phyloP scores from a whole-genome alignment of 345 rosid species.

The Hirschfeldia incana region DNA sequence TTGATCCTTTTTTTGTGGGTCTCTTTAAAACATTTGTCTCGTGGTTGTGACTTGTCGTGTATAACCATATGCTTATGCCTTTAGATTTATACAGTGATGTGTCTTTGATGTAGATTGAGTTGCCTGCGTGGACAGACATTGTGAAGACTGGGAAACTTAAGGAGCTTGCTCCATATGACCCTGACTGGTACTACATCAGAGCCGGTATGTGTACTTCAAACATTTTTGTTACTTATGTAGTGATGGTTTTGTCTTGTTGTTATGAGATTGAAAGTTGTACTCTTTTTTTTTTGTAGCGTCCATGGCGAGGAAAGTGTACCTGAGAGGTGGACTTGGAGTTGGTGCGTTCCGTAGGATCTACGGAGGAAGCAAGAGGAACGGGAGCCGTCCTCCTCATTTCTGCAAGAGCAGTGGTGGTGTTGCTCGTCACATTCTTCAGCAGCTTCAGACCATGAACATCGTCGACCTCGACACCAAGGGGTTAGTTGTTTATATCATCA shows the following conservation, averaged over 20 bases:
- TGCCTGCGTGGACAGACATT: constrained; percentile 70
- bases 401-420: constrained; percentile 47
- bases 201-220: constrained; percentile 45
- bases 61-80: neutral
- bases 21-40: neutral
- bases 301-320: constrained; percentile 45
- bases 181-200: constrained; percentile 69
- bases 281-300: constrained; percentile 26
- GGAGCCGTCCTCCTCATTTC: constrained; percentile 46
- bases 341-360: constrained; percentile 47
- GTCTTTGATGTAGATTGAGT: constrained; percentile 48
- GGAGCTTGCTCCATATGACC: constrained; percentile 80
- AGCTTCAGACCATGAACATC: constrained; percentile 46
- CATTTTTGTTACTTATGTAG: too few species aligned
- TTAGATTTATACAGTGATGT: neutral
- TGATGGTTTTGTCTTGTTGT: neutral
- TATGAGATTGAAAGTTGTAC: neutral
- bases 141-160: constrained; percentile 68
- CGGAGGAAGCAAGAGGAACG: constrained; percentile 49
- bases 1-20: neutral
- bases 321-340: constrained; percentile 47
- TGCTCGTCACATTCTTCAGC: constrained; percentile 50
- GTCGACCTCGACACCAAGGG: constrained; percentile 44
- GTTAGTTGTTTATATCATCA: constrained; percentile 20
- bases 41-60: too few species aligned